Base-by-base conservation (phyloP, 495 filamentous ascomycete genomes). In the Penicillium chermesinum region DNA sequence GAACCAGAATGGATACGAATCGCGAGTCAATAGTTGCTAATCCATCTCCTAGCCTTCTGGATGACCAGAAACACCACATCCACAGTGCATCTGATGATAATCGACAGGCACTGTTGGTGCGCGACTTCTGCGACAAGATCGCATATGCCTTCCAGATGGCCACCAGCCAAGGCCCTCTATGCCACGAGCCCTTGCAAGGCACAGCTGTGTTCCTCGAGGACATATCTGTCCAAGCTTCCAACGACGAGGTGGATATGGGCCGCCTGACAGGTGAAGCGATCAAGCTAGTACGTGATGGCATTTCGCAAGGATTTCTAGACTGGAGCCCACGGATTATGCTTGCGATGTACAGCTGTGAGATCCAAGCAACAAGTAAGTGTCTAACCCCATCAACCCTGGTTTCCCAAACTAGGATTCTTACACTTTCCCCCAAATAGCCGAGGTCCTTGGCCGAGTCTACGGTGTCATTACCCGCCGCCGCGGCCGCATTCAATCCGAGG, bases 321-420 rank as follows among this genome's bases (percentile, higher is more conserved):
- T 98, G 91, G 91, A 90, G 85, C 46, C 91, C 94, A 0, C 81
- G 93, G 1, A 75, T 98, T 21, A 77, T 97, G 74, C 82, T 96
- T 41, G 91, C 93, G n/a, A 96, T 96, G 89, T 98, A 98, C 71
- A 89, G 84, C 45, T 91, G 89, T 63, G 91, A 96, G 59, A 96
- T 98, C 56, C 94, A 97, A 76, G 89, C 91, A 41, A 89, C 87
- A 33, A 89, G 87, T 91, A 77, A 58, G 82, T 71, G n/a, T 8
- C 6, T 38, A 27, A 33, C 43, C 43, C 38, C 34, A 20, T 15
- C 12, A 17, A 6, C 30, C 15, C 32, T 12, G 17, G 38, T 21
- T 14, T 44, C 8, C 12, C 17, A 51, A 53, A 52, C 57, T n/a
- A n/a, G n/a, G n/a, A n/a, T n/a, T n/a, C 50, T 41, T 45, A 41